Evolutionary conservation across 495 filamentous ascomycete genomes (phyloP), one percentile per base, ranked within the genome.

Genomic region (Hypomontagnella monticulosa): DNA sequence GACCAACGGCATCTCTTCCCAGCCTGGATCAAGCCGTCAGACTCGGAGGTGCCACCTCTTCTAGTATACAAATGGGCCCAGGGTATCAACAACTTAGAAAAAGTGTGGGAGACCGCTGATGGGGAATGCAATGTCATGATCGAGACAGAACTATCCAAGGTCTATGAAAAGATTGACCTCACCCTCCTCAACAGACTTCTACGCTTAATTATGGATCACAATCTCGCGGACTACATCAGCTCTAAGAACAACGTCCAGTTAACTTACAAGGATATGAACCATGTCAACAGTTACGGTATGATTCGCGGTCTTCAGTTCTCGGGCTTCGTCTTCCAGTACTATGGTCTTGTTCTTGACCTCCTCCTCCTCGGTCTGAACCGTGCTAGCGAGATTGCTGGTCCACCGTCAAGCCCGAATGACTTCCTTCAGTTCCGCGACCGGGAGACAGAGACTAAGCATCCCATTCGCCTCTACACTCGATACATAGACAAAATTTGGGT

Each of bases 261-360:
- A 55, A 97, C 94, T 66, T 99, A 99, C 79, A 99, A 99, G 81
- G 96, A 99, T 71, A 99, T 99, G 96, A 98, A 97, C 71, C 96
- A 99, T 74, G 96, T 94, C 54, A 99, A 99, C 76, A 96, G 91
- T 75, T 99, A 98, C 71, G 96, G 96, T 50, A 88, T 99, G 87
- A 97, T 98, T 70, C 92, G 96, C 57, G 96, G 96, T 62, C 83
- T 98, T 37, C 96, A 98, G 72, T 99, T 99, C 76, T 97, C 94
- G 1, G 96, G 90, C 9, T 99, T 99, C 63, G 94, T 98, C 30
- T 98, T 98, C 87, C 96, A 99, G 76, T 99, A 93, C 84, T 99
- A 98, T 67, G 96, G 96, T 42, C 79, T 99, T 66, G 95, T 98
- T 69, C 89, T 98, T 27, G 96, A 99, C 76, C 81, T 99, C 52